These are phyloP conservation scores for Myrica gale DNA, from an alignment of 306 rosid genomes.

Conservation along the genomic window DNA sequence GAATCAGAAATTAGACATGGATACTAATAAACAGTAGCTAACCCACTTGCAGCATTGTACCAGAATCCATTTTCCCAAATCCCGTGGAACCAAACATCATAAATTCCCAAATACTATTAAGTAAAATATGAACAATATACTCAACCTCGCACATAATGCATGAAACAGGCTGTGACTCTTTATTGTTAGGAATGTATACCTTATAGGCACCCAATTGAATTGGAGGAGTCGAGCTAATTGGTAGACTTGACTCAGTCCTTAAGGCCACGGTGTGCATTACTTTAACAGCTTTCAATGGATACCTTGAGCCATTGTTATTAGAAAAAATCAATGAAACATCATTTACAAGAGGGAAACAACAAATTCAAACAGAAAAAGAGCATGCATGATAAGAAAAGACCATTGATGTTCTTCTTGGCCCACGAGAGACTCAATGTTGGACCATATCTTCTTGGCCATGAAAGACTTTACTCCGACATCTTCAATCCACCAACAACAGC, in stretches of 20 bases:
- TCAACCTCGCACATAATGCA: not conserved
- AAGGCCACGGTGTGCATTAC: constrained; percentile 92
- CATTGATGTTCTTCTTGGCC: not conserved
- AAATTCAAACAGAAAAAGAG: not conserved
- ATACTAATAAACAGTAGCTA: constrained; percentile 1
- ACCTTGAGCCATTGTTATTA: constrained; percentile 48
- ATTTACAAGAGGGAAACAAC: not conserved
- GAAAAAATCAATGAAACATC: constrained; percentile 4
- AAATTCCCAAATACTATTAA: not conserved
- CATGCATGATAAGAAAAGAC: not conserved
- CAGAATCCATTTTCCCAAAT: not conserved
- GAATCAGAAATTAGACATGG: constrained; percentile 4
- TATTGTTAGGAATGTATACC: constrained; percentile 39
- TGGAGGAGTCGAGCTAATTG: constrained; percentile 45
- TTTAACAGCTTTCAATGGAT: constrained; percentile 89
- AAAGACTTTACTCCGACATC: not conserved
- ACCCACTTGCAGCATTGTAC: not conserved
- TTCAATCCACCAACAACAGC: not conserved
- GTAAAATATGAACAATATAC: not conserved
- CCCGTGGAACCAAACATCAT: not conserved
- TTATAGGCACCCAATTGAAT: constrained; percentile 39
- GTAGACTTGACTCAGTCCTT: constrained; percentile 68
- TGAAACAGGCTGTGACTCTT: not conserved
- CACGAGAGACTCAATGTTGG: not conserved
- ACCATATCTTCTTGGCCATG: not conserved